Percentiles rank a stretch among this genome's conserved stretches.
phyloP scores from a whole-genome alignment of 305 asterid genomes.

The Solanum hybrid region DNA sequence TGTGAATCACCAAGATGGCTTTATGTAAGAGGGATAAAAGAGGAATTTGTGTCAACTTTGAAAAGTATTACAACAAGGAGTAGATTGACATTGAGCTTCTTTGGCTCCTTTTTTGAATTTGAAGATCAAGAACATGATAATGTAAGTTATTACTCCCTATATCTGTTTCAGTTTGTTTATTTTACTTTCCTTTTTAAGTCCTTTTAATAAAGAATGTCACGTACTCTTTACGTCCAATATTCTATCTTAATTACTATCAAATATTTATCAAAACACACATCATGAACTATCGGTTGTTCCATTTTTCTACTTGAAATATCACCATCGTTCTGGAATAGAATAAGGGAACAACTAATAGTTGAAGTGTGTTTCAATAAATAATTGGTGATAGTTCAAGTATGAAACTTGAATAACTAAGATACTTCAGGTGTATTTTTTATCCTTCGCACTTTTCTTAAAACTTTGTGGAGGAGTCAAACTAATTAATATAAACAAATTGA shows the following conservation, averaged over 20 bases:
- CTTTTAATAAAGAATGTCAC: neutral
- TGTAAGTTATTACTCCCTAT: neutral
- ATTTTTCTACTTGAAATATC: neutral
- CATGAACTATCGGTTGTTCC: neutral
- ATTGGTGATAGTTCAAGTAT: neutral
- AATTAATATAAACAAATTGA: too few species aligned
- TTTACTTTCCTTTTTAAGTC: neutral
- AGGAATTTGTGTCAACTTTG: conserved; percentile 13
- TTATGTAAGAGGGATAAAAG: conserved; percentile 17
- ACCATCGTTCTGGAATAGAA: neutral
- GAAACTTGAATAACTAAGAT: too few species aligned
- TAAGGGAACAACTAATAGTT: neutral
- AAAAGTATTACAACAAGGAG: conserved; percentile 6
- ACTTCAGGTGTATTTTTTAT: too few species aligned
- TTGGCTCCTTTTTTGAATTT: neutral
- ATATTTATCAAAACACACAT: neutral
- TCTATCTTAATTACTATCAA: neutral
- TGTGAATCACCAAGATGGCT: conserved; percentile 64
- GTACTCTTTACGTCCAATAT: neutral
- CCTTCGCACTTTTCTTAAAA: too few species aligned
- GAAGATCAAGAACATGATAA: neutral
- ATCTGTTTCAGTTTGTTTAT: too few species aligned
- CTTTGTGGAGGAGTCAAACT: too few species aligned
- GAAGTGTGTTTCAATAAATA: neutral
- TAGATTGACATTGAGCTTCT: neutral